Base-by-base conservation (phyloP, 83 land plant genomes). In the Thuja plicata region DNA sequence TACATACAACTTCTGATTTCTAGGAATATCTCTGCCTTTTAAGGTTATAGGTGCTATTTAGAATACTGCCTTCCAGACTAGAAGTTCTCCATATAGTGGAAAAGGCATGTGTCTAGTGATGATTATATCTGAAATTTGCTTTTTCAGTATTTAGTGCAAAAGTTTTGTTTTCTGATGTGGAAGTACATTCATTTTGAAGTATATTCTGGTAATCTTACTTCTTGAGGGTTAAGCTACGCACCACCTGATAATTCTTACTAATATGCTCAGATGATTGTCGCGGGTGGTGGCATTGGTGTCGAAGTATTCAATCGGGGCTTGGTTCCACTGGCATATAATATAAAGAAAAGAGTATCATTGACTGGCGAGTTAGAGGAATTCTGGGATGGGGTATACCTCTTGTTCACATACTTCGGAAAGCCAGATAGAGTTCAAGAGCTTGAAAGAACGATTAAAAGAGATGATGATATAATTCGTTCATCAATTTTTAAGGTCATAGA, bases 281-380 rank as follows among this genome's bases (percentile, higher is more conserved):
- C 99, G 81, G 98, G 99, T 70, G 99, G 99, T 66, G 99, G 96
- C 81, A 95, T 98, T 95, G 95, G 96, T 79, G 92, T 98, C 34
- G 99, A 97, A 92, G 98, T 96, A 43, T 98, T 96, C 90, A 97
- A 98, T 89, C 92, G 99, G 87, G 99, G 99, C 27, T 94, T 98
- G 83, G 93, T 97, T 90, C 99, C 99, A 35, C 90, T 98, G 54
- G 95, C 99, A 21, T 97, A 98, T 89, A 89, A 93, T 92, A 97
- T 98, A 89, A 94, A 90, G 91, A 97, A 93, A 89, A 97, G 92
- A 91, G 95, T 95, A 89, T 2, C 38, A 8, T 95, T 93, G 90
- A 93, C 93, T 45, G 99, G 99, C 84, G 95, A 93, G 57, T 87
- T 89, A 60, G 96, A 94, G 91, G 95, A 95, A 52, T 98, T 96